phyloP scores from a whole-genome alignment of 345 rosid genomes.

The Ricinus communis region DNA sequence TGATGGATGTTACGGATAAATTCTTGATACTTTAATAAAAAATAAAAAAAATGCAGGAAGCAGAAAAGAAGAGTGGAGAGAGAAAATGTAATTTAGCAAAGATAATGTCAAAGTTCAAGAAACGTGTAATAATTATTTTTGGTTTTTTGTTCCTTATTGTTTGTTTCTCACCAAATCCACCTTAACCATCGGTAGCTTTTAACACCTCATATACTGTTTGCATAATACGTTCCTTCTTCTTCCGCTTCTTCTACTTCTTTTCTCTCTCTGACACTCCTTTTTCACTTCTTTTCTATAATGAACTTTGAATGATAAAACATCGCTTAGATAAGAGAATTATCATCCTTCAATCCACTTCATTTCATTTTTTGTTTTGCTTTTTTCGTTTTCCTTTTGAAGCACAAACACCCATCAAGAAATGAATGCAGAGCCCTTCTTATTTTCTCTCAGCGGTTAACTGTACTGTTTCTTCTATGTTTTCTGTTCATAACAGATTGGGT shows the following conservation, averaged over 20 bases:
- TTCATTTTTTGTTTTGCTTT: no score
- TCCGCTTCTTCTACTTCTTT: not conserved
- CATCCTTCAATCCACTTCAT: no score
- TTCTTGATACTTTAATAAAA: no score
- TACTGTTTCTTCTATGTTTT: no score
- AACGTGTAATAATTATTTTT: constrained; percentile 9
- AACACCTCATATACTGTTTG: not conserved
- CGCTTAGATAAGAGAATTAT: not conserved
- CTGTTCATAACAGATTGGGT: no score
- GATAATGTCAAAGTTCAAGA: not conserved
- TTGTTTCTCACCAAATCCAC: not conserved
- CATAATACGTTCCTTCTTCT: not conserved
- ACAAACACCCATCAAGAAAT: constrained; percentile 2
- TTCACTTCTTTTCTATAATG: not conserved
- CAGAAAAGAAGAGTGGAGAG: not conserved
- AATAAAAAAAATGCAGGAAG: not conserved
- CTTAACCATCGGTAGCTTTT: no score
- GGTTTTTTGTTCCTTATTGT: constrained; percentile 12
- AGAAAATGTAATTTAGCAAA: not conserved
- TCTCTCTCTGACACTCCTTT: not conserved
- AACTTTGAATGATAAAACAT: not conserved
- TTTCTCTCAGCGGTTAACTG: not conserved
- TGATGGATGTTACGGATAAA: no score
- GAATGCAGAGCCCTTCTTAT: not conserved
- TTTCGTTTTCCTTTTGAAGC: not conserved